Evolutionary conservation across 257 asterid genomes (phyloP).

Genomic region (Lithospermum erythrorhizon): DNA sequence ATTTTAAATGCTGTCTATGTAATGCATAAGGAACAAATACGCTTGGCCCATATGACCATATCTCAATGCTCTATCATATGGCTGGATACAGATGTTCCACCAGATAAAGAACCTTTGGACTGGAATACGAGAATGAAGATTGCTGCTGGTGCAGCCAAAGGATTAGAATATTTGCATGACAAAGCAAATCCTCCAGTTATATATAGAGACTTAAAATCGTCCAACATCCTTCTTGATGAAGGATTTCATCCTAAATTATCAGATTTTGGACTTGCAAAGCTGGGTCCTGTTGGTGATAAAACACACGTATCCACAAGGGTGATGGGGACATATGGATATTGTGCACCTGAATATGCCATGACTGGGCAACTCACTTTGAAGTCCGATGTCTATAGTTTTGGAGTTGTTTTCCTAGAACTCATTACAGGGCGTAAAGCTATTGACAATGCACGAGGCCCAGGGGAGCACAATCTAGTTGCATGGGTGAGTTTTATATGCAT

Average conservation of each 20-base stretch:
- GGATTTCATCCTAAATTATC: constrained; percentile 75
- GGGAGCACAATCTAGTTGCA: constrained; percentile 80
- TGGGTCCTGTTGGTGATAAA: constrained; percentile 89
- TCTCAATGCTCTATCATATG: constrained; percentile 2
- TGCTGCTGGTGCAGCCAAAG: constrained; percentile 91
- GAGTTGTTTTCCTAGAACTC: constrained; percentile 85
- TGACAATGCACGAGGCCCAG: constrained; percentile 48
- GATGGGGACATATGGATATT: constrained; percentile 93
- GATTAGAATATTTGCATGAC: constrained; percentile 81
- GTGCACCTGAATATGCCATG: constrained; percentile 97
- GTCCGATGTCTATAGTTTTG: constrained; percentile 81
- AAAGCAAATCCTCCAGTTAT: constrained; percentile 86
- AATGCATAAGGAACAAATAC: not conserved
- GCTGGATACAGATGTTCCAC: constrained; percentile 40
- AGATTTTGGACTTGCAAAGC: constrained; percentile 87
- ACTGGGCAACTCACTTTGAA: constrained; percentile 85
- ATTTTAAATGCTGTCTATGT: not conserved
- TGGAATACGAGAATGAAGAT: constrained; percentile 94
- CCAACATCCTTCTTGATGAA: constrained; percentile 78
- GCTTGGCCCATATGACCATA: constrained; percentile 7
- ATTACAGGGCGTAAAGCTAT: constrained; percentile 86
- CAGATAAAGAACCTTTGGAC: constrained; percentile 67
- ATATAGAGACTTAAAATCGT: constrained; percentile 74
- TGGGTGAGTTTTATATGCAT: constrained; percentile 43
- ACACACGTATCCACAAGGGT: constrained; percentile 90